phyloP scores from a whole-genome alignment of 2,329 filamentous ascomycete genomes.

The Colletotrichum scovillei region DNA sequence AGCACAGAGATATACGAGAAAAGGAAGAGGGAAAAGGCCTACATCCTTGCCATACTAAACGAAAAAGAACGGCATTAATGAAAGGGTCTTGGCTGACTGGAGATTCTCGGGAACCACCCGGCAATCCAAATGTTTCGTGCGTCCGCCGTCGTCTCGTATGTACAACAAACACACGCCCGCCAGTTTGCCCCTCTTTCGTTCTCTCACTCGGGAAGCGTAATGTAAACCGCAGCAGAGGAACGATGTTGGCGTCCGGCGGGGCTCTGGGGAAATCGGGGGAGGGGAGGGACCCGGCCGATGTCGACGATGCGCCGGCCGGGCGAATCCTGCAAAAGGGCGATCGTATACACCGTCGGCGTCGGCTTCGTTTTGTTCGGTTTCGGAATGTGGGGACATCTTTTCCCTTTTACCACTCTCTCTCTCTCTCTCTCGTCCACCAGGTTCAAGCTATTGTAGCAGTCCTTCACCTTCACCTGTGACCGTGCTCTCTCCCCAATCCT shows the following conservation, averaged over 20 bases:
- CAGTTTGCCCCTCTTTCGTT: neutral
- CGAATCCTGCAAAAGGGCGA: neutral
- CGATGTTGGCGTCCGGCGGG: constrained; percentile 19
- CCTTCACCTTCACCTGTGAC: neutral
- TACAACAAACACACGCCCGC: neutral
- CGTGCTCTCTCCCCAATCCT: too few species aligned
- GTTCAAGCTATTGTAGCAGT: neutral
- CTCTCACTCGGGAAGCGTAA: neutral
- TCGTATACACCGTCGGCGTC: neutral
- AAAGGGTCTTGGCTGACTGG: neutral
- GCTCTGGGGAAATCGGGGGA: constrained; percentile 5
- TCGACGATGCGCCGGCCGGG: neutral
- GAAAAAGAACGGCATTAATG: neutral
- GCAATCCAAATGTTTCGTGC: constrained; percentile 10
- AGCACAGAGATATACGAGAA: neutral
- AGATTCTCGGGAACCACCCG: neutral
- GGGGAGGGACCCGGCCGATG: neutral
- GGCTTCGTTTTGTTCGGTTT: neutral
- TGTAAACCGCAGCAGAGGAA: neutral
- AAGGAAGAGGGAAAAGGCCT: neutral
- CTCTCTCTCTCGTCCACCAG: too few species aligned
- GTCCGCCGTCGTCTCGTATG: constrained; percentile 17
- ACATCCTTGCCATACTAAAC: neutral
- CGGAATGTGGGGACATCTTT: neutral
- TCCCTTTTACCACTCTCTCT: too few species aligned